Evolutionary conservation across 2,329 filamentous ascomycete genomes (phyloP).

Genomic region (Hypoxylon sp.): DNA sequence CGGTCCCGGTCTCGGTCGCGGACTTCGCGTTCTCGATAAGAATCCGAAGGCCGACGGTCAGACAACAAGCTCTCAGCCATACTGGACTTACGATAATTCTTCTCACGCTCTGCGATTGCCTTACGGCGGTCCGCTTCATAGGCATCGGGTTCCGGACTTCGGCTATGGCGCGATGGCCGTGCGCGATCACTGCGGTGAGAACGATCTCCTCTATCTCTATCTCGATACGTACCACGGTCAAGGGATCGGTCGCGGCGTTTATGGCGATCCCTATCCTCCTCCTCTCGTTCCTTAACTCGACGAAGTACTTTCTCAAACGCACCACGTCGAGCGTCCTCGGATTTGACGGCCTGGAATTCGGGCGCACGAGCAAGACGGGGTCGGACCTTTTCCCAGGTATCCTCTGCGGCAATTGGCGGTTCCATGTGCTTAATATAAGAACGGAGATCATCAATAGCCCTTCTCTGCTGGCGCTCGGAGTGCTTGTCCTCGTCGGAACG

Average conservation of each 20-base stretch:
- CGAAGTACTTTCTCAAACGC: conserved; percentile 95
- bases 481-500: conserved; percentile 83
- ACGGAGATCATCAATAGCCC: conserved; percentile 86
- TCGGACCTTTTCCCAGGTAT: conserved; percentile 91
- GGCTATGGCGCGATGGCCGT: conserved; percentile 76
- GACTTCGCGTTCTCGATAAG: conserved; percentile 60
- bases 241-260: conserved; percentile 71
- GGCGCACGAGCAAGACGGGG: conserved; percentile 83
- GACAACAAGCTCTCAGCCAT: conserved; percentile 75
- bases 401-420: conserved; percentile 80
- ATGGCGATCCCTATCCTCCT: conserved; percentile 80
- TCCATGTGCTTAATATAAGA: conserved; percentile 91
- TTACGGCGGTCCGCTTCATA: conserved; percentile 97
- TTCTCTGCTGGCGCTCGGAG: conserved; percentile 86
- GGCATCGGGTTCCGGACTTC: conserved; percentile 90
- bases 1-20: conserved; percentile 58
- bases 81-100: conserved; percentile 87
- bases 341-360: conserved; percentile 86
- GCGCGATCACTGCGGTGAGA: conserved; percentile 70
- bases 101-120: conserved; percentile 93
- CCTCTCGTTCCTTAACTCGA: conserved; percentile 91
- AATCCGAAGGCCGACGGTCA: conserved; percentile 66
- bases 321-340: conserved; percentile 84
- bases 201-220: conserved; percentile 71
- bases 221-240: conserved; percentile 70